Evolutionary conservation across 805 yeast species (phyloP), one percentile per base, ranked within the genome.

Genomic region (Wickerhamomyces bovis): DNA sequence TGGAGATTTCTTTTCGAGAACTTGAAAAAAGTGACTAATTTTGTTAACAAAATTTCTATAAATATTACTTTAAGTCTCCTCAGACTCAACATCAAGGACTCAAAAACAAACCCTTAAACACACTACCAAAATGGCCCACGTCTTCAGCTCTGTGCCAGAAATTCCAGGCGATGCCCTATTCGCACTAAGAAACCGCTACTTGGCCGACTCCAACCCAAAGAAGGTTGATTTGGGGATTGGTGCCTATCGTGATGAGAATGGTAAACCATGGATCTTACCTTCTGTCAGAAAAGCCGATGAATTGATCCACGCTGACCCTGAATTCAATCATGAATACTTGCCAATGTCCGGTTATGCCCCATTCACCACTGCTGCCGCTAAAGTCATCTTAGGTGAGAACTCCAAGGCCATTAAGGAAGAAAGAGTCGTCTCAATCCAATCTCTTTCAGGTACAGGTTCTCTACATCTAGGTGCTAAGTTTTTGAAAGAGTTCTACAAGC

Each of bases 151-250:
- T 53, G 72, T 85, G 53, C 74, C 73, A 43, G 78, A 75, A 57
- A 69, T 85, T 50, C 96, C 96, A 23, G 85, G 92, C 26, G 97
- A 89, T 66, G 89, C 96, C 7, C 75, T 89, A 45, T 90, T 89
- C 58, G 94, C 85, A 8, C 76, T 89, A 53, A 85, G 84, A 65
- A 82, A 83, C 38, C 73, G 92, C 62, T 80, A 68, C 60, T 58
- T 65, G 21, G 72, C 75, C 36, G 95, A 86, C 60, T 15, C 75
- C 3, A 71, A 92, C 48, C 18, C 73, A 3, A 67, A 69, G 49
- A 90, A 89, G 67, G 96, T 89, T 43, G 96, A 89, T 63, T 72
- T 87, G 56, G 94, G 95, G 35, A 85, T 87, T 53, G 95, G 95
- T 51, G 87, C 88, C 39, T 82, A 82, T 68, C 73, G 88, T 63